phyloP scores from a whole-genome alignment of 495 filamentous ascomycete genomes.

The Trichoderma reesei region DNA sequence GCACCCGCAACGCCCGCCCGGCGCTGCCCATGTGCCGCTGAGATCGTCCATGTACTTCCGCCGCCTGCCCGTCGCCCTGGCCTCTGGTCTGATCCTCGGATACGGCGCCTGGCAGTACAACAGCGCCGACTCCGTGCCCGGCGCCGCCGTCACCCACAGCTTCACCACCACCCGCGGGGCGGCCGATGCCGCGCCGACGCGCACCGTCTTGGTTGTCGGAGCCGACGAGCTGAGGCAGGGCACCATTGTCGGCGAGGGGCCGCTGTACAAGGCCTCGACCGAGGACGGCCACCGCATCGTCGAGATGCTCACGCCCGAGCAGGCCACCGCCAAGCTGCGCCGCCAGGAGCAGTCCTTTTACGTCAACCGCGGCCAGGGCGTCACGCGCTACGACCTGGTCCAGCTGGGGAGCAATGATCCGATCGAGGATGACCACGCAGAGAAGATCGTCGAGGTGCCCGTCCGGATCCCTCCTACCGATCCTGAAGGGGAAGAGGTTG shows the following conservation, averaged over 20 bases:
- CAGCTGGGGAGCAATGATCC: slow-evolving; percentile 94
- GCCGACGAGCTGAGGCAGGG: slow-evolving; percentile 77
- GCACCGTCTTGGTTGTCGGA: slow-evolving; percentile 62
- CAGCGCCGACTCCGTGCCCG: slow-evolving; percentile 22
- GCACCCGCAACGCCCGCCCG: slow-evolving; percentile 17
- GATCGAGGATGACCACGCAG: slow-evolving; percentile 95
- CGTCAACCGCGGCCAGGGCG: slow-evolving; percentile 81
- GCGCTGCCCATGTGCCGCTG: slow-evolving; percentile 28
- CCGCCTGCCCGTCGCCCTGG: slow-evolving; percentile 31
- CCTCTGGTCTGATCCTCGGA: slow-evolving; percentile 35
- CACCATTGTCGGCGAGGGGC: slow-evolving; percentile 67
- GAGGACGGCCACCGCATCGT: slow-evolving; percentile 69
- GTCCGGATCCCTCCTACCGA: slow-evolving; percentile 25
- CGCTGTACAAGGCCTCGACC: slow-evolving; percentile 77
- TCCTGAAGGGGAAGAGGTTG: slow-evolving; percentile 20
- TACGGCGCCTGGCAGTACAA: slow-evolving; percentile 44
- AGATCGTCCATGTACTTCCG: slow-evolving; percentile 43
- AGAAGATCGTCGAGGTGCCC: slow-evolving; percentile 91
- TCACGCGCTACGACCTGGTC: slow-evolving; percentile 90
- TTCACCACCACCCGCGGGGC: slow-evolving; percentile 16
- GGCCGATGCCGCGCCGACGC: slow-evolving; percentile 22
- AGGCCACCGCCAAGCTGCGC: slow-evolving; percentile 81
- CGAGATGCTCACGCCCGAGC: slow-evolving; percentile 93
- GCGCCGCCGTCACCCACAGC: slow-evolving; percentile 22
- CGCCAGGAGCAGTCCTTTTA: slow-evolving; percentile 84